Conservation (phyloP, 805 yeast species). For the Yarrowia sp. region DNA sequence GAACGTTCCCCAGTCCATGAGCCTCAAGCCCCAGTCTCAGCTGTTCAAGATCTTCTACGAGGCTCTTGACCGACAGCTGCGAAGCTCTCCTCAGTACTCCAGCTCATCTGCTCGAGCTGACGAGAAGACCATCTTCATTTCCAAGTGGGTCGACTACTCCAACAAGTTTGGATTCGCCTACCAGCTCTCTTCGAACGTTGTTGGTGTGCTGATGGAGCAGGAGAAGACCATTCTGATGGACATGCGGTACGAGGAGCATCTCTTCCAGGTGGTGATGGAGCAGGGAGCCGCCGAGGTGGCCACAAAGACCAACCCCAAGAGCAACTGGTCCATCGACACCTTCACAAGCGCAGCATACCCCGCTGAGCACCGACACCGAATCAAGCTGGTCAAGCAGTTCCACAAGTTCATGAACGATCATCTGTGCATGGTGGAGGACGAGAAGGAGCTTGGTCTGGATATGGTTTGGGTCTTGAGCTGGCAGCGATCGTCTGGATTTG, state of each 20-base stretch:
- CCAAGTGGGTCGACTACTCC: constrained; percentile 98
- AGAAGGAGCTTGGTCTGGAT: not conserved
- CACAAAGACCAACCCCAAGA: not conserved
- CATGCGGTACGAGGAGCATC: constrained; percentile 39
- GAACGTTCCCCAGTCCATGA: constrained; percentile 6
- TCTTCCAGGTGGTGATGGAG: constrained; percentile 38
- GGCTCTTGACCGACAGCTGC: not conserved
- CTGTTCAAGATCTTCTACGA: constrained; percentile 2
- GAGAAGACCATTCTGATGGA: constrained; percentile 73
- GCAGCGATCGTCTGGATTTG: constrained; percentile 72
- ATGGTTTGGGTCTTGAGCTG: constrained; percentile 71
- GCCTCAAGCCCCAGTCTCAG: not conserved
- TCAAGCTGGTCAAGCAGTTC: constrained; percentile 84
- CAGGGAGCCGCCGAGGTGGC: constrained; percentile 43
- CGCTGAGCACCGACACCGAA: constrained; percentile 46
- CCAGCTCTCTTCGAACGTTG: constrained; percentile 83
- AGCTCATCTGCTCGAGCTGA: not conserved
- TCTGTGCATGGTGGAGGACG: constrained; percentile 53
- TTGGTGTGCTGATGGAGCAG: constrained; percentile 87
- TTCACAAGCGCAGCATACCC: constrained; percentile 18
- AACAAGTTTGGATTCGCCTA: constrained; percentile 94
- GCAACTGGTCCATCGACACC: constrained; percentile 9
- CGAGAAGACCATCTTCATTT: constrained; percentile 48
- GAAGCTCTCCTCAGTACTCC: not conserved
- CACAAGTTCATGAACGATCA: constrained; percentile 90